Evolutionary conservation across 495 filamentous ascomycete species (phyloP), one percentile per base, ranked within the genome.

Genomic region (Hyaloscypha variabilis): DNA sequence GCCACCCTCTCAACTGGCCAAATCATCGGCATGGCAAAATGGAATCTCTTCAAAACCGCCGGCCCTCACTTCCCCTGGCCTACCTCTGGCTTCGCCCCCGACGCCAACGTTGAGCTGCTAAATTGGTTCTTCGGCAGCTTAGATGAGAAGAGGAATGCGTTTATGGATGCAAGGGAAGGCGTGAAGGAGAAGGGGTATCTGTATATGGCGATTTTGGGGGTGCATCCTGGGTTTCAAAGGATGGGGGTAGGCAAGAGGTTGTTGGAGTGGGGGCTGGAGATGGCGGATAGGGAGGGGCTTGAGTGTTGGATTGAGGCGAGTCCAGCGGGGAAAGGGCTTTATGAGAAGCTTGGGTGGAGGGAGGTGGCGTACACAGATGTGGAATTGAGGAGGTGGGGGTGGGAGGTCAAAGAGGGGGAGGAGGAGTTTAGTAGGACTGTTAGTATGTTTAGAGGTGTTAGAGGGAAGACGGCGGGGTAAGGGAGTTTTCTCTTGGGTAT

Each of bases 401-500:
- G 53, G 65, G 39, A 25, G 17, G 61, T 29, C 11, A 31, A 55
- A 30, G 50, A 57, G 17, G 61, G 51, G 21, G 52, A 55, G 51
- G 50, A 57, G 36, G 26, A 55, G n/a, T 19, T 49, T 1, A 28
- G 24, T 3, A 64, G 39, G 31, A 64, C 54, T n/a, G 73, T 68
- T 60, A 72, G 73, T 34, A 75, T 77, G 73, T 29, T 73, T 6
- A 68, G 76, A n/a, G 60, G 55, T 13, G 64, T 68, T 8, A 66
- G 60, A 39, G 56, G 62, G 25, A 53, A 50, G 39, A 46, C 11
- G 14, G 11, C 4, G 11, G 39, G 4, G 39, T 46, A 17, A 46
- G 39, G 19, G 31, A 34, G 31, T 46, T 14, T n/a, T n/a, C n/a
- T n/a, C n/a, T n/a, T n/a, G n/a, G n/a, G n/a, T n/a, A n/a, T n/a